phyloP scores from a whole-genome alignment of 768 basidiomycete species.

The Lentinula aciculospora region DNA sequence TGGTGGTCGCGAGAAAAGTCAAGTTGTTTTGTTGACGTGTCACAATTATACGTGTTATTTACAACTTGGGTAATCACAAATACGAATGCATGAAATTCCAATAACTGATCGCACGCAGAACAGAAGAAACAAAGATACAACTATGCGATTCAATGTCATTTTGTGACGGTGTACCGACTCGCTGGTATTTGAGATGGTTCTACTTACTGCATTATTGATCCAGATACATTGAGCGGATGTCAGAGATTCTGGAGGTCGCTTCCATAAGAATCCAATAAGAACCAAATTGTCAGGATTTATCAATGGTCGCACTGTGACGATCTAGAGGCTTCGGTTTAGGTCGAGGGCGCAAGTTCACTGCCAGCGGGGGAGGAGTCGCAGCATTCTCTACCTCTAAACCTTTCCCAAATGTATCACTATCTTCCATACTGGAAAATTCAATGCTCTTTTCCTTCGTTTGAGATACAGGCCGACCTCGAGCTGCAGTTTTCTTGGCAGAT shows the following conservation, averaged over 20 bases:
- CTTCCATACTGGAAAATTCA: conserved; percentile 12
- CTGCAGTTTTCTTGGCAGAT: conserved; percentile 10
- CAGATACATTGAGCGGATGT: too few species aligned
- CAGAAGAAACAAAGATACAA: too few species aligned
- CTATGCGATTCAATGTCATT: too few species aligned
- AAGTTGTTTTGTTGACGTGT: neutral
- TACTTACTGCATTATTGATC: too few species aligned
- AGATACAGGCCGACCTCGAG: neutral
- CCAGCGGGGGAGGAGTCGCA: conserved; percentile 12
- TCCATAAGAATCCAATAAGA: too few species aligned
- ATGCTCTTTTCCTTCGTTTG: conserved; percentile 11
- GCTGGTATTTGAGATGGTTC: too few species aligned
- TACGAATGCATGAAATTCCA: too few species aligned
- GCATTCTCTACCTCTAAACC: conserved; percentile 12
- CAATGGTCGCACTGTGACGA: neutral
- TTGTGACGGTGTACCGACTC: too few species aligned
- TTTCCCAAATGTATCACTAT: conserved; percentile 10
- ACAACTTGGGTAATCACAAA: neutral
- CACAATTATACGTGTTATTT: neutral
- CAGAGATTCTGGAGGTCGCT: too few species aligned
- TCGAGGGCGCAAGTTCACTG: conserved; percentile 26
- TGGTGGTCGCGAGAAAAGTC: neutral
- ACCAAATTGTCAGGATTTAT: neutral
- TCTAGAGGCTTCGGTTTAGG: conserved; percentile 21
- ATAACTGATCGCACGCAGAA: too few species aligned